Base-by-base conservation (phyloP, 2,329 filamentous ascomycete genomes). In the Claviceps africana region DNA sequence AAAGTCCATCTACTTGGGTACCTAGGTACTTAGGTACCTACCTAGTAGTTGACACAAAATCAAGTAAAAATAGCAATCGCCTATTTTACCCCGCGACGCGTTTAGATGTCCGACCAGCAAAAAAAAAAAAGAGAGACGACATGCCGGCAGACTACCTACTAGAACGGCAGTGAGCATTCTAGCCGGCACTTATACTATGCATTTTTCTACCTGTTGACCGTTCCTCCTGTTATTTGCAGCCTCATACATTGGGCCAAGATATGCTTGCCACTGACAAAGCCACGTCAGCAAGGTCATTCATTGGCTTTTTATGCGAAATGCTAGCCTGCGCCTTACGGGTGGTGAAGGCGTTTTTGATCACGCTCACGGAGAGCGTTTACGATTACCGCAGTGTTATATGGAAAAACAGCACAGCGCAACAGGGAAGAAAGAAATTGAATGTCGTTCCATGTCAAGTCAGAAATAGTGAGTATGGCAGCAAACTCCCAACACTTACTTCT, bases 241-340 rank as follows among this genome's bases (percentile, higher is more conserved):
- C 3, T 15, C 15, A 37, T 17, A 17, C 9, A 33, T 33, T n/a
- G n/a, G n/a, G n/a, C n/a, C n/a, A n/a, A n/a, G n/a, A n/a, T n/a
- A n/a, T n/a, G n/a, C n/a, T n/a, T n/a, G n/a, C n/a, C n/a, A 15
- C 13, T 17, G 13, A 4, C 33, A 17, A 17, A 37, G 33, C 17
- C 15, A 11, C 17, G 13, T 37, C 33, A 17, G 13, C 31, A 33
- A 17, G 33, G n/a, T n/a, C n/a, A n/a, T 17, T 37, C 35, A 37
- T n/a, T 17, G 17, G 35, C 5, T n/a, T 37, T 37, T n/a, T n/a
- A 43, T n/a, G 30, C 44, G 30, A 53, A 55, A 58, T 57, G 55
- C 55, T 56, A 54, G 44, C 55, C 54, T 54, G 52, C 54, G 54
- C 56, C 56, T 58, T 55, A 55, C 28, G 51, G 17, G n/a, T 40